Evolutionary conservation across 192 early-diverging fungal genomes (phyloP), one percentile per base, ranked within the genome.

Genomic region (Mortierella hygrophila): DNA sequence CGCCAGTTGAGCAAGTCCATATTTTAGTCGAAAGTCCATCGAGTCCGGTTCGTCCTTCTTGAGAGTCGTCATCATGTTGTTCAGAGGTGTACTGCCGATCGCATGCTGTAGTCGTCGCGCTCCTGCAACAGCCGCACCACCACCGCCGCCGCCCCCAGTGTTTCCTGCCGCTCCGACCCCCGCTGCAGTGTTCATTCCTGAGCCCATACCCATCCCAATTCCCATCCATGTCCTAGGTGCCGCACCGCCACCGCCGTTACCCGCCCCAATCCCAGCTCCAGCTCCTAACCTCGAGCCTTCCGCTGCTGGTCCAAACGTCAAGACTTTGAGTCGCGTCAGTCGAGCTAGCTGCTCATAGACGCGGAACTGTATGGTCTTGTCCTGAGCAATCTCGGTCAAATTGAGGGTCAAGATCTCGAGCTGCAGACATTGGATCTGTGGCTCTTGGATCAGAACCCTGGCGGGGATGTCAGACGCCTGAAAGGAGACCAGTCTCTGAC

Each of bases 21-120:
- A 71, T 42, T 71, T 71, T 21, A 71, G 40, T 71, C 70, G 70
- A 10, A 71, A 42, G 40, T 71, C 70, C 70, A 71, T 71, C 70
- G 70, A 71, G 70, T 71, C 70, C 9, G 70, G 41, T 23, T 71
- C 70, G 6, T 71, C 70, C 60, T 32, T 65, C 60, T 65, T 65
- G 60, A 65, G 60, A 65, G 60, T 65, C 60, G 60, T 65, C 26
- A 65, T 65, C 55, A 60, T 60, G 55, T 60, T 60, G 55, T 60
- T 60, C 26, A 65, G 8, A 32, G 60, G 60, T 65, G 60, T 65
- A 21, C 70, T 71, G 4, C 41, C 70, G 7, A 71, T 71, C 10
- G 60, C 60, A 29, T 65, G 29, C 32, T 65, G 60, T 10, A 65
- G 60, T 65, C 60, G 60, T 65, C 60, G 26, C 13, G 60, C 60